Base-by-base conservation (phyloP, 1,284 basidiomycete species). In the Boletus semigastroideus region DNA sequence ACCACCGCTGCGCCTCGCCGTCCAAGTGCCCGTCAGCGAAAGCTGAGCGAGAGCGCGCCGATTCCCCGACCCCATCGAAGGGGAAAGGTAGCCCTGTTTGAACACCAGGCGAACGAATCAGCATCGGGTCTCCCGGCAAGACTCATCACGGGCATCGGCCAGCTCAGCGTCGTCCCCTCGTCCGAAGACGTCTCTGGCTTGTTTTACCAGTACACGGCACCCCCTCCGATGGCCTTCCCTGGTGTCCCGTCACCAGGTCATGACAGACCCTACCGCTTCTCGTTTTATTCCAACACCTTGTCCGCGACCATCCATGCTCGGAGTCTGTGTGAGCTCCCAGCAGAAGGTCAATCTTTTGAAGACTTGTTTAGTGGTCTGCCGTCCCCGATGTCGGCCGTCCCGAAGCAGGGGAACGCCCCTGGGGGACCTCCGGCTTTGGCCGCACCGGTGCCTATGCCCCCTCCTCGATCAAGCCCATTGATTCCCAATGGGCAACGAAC, bases 251-350 rank as follows among this genome's bases (percentile, higher is more conserved):
- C 77, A 58, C 70, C 76, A 2, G 88, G 89, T 0, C 87, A 94
- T 65, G 92, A 94, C 62, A 78, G 92, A 65, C 96, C 95, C 8
- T 99, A 98, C 67, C 83, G 97, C 31, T 99, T 99, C 74, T 98
- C 96, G 0, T 99, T 99, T 75, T 99, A 99, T 73, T 98, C 94
- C 16, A 99, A 98, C 65, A 82, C 90, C 1, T 77, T 98, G 43
- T 86, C 90, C 2, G 89, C 92, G 0, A 98, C 96, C 1, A 98
- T 99, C 45, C 97, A 99, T 71, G 92, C 97, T 0, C 81, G 94
- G 11, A 94, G 89, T 56, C 74, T 99, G 13, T 88, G 90, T 51
- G 97, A 99, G 70, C 80, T 99, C 4, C 96, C 97, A 0, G 92
- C 91, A 0, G 94, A 96, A 27, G 92, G 92, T 0, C 96, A 99